Conservation (phyloP, 1,284 basidiomycete species). For the Sanghuangporus sanghuang region DNA sequence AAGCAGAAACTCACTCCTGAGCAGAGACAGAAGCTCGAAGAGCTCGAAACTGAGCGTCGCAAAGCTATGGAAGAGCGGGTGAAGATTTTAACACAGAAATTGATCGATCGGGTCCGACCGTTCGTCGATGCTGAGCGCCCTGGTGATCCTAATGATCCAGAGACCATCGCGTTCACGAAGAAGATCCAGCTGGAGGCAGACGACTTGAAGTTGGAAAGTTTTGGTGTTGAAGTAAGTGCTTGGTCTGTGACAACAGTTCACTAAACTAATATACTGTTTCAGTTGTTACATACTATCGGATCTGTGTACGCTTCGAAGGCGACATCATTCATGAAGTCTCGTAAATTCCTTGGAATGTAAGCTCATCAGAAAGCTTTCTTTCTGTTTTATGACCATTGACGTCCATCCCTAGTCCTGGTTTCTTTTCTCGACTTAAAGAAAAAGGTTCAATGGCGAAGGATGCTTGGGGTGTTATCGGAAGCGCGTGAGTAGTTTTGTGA, state of each 20-base stretch:
- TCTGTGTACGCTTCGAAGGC: constrained; percentile 92
- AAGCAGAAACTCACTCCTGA: constrained; percentile 71
- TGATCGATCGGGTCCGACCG: constrained; percentile 79
- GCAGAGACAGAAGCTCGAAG: constrained; percentile 78
- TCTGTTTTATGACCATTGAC: neutral
- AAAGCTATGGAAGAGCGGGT: constrained; percentile 79
- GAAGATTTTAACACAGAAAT: constrained; percentile 66
- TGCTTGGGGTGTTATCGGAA: constrained; percentile 89
- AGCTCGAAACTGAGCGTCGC: constrained; percentile 74
- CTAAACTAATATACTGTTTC: constrained; percentile 16
- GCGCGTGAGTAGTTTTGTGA: constrained; percentile 56
- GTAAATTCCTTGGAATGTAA: constrained; percentile 86
- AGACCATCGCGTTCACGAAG: constrained; percentile 74
- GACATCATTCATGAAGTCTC: constrained; percentile 86
- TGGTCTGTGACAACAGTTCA: neutral
- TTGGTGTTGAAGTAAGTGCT: constrained; percentile 83
- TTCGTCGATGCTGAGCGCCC: constrained; percentile 88
- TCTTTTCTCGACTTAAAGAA: constrained; percentile 93
- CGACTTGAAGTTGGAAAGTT: constrained; percentile 96
- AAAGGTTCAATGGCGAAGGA: constrained; percentile 91
- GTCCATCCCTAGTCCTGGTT: constrained; percentile 62
- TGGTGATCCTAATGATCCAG: constrained; percentile 81
- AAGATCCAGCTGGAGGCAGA: constrained; percentile 86
- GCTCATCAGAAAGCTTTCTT: constrained; percentile 25
- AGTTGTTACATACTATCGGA: constrained; percentile 84